Evolutionary conservation across 805 yeast genomes (phyloP).

Genomic region (Kodamaea neixiangensis): DNA sequence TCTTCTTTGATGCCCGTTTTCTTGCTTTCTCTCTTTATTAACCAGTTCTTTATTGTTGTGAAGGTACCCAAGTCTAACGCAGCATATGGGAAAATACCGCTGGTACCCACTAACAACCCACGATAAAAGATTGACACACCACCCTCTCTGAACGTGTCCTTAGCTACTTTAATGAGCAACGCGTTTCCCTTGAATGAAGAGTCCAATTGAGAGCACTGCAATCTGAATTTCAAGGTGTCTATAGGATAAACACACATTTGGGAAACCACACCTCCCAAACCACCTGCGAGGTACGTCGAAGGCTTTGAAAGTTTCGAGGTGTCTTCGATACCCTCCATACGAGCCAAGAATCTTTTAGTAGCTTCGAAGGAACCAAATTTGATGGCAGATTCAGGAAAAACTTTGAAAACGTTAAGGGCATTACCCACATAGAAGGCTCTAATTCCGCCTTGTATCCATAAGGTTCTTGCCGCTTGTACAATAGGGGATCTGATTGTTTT

Average conservation of each 20-base stretch:
- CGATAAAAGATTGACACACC: conserved; percentile 80
- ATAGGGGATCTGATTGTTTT: conserved; percentile 68
- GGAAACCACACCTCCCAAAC: conserved; percentile 91
- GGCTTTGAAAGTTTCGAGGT: conserved; percentile 67
- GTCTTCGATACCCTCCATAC: conserved; percentile 73
- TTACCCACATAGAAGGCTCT: conserved; percentile 91
- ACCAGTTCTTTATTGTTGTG: conserved; percentile 78
- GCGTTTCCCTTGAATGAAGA: conserved; percentile 60
- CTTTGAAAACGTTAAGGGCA: conserved; percentile 89
- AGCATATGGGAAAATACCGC: conserved; percentile 97
- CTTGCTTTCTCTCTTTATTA: conserved; percentile 62
- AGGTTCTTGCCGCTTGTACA: conserved; percentile 72
- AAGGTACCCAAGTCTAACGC: conserved; percentile 95
- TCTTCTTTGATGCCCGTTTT: conserved; percentile 52
- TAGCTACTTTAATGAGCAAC: conserved; percentile 66
- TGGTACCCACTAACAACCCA: conserved; percentile 86
- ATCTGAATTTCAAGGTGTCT: conserved; percentile 89
- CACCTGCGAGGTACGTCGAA: conserved; percentile 91
- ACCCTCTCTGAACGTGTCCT: conserved; percentile 75
- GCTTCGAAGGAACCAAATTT: conserved; percentile 95
- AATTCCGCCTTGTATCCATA: conserved; percentile 88
- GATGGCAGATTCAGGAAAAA: conserved; percentile 96
- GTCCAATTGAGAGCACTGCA: conserved; percentile 88
- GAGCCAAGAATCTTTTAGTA: conserved; percentile 71
- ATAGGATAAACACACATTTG: conserved; percentile 94